Percentiles rank a stretch among this genome's conserved stretches.
Conservation (phyloP, 306 rosid species). For the Sphenostylis stenocarpa region DNA sequence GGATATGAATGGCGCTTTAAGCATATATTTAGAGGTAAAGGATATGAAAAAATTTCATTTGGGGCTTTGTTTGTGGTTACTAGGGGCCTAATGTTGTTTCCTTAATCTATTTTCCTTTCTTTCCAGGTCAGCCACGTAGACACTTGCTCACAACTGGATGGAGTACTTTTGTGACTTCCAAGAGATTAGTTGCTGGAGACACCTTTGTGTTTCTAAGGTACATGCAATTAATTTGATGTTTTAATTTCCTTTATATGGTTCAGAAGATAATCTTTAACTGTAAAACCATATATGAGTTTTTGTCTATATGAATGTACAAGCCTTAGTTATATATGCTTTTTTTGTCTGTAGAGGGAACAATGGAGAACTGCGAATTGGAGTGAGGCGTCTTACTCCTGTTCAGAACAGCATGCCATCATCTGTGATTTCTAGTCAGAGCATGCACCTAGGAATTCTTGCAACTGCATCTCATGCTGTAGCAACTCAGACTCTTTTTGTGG, state of each 20-base stretch:
- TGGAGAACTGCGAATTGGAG: constrained; percentile 88
- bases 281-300: neutral
- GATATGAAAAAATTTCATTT: constrained; percentile 3
- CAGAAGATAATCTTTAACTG: neutral
- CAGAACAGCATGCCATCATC: constrained; percentile 87
- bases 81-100: neutral
- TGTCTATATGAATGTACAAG: constrained; percentile 6
- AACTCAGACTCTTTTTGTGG: constrained; percentile 73
- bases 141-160: constrained; percentile 98
- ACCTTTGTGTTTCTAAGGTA: constrained; percentile 89
- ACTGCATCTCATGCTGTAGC: constrained; percentile 96
- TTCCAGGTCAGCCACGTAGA: constrained; percentile 92
- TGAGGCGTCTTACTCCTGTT: constrained; percentile 75
- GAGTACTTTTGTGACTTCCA: constrained; percentile 94
- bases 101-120: constrained; percentile 24
- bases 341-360: constrained; percentile 63
- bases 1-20: constrained; percentile 93
- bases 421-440: constrained; percentile 92
- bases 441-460: constrained; percentile 98
- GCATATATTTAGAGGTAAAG: constrained; percentile 89
- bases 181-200: constrained; percentile 88
- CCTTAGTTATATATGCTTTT: constrained; percentile 19
- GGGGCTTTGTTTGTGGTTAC: constrained; percentile 2
- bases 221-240: neutral
- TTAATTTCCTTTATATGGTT: constrained; percentile 14